Base-by-base conservation (phyloP, 1,284 basidiomycete genomes). In the Taiwanofungus camphoratus region DNA sequence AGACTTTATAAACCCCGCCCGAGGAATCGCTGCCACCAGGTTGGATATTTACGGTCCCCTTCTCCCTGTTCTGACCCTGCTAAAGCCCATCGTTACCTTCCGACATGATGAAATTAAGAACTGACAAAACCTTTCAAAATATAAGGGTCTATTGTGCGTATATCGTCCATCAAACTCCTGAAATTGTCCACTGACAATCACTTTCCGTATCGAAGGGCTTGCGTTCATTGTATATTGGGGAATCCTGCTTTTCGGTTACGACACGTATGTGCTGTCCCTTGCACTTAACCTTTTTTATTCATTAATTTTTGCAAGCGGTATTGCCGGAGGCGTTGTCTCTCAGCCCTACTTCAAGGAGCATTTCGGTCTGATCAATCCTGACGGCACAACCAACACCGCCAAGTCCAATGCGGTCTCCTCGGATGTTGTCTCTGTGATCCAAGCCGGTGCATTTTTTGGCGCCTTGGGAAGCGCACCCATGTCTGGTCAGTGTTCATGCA, bases 391-490 rank as follows among this genome's bases (percentile, higher is more conserved):
- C 12, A 61, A 67, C 49, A 61, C 52, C 16, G 52, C 50, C 20
- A 67, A 66, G 36, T 55, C 59, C 9, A 67, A 76, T 50, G 65
- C 67, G 2, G 68, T 89, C 20, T 79, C 73, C 6, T 73, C 70
- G 36, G 81, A 82, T 53, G 72, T 85, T 42, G 87, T 89, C 19
- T 82, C 85, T 7, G 83, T 89, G 16, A 73, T 90, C 15, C 86
- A 88, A 59, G 87, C 79, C 2, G 86, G 86, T 30, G 82, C 82
- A 2, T 89, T 89, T 70, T 89, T 90, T 56, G 87, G 88, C 36
- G 82, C 87, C 11, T 58, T 90, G 5, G 67, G 70, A 16, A 79
- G 74, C 50, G 76, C 79, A 0, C 82, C 81, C 0, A 54, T 85
- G 18, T 84, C 84, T 18, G 65, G 82, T 82, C 44, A 35, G 66